Conservation (phyloP, 129 eudicot genomes). For the Logfia minima region DNA sequence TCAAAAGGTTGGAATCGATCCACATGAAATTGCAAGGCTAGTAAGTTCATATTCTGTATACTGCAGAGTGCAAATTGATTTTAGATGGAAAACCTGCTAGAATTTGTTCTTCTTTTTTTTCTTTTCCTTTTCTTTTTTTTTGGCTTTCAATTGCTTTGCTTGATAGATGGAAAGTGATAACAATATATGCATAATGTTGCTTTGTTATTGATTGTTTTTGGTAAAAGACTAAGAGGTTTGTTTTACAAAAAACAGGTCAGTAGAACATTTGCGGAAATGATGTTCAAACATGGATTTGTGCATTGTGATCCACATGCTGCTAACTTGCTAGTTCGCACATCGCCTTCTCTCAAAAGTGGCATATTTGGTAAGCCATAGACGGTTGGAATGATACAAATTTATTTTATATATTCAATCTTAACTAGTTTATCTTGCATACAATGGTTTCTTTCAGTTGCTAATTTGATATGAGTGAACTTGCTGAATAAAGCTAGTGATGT, state of each 20-base stretch:
- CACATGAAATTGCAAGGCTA: no score
- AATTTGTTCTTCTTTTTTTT: no score
- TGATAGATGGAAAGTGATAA: background rate
- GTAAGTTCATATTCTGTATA: no score
- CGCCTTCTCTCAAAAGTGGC: conserved; percentile 52
- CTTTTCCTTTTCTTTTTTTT: no score
- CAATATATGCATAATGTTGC: conserved; percentile 6
- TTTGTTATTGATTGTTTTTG: conserved; percentile 4
- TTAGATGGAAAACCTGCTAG: no score
- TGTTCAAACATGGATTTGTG: conserved; percentile 97
- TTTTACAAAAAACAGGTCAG: conserved; percentile 55
- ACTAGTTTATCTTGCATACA: conserved; percentile 16
- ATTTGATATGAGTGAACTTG: background rate
- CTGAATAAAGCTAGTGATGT: background rate
- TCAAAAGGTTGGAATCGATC: no score
- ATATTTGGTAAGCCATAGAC: conserved; percentile 54
- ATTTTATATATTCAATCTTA: background rate
- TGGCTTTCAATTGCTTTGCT: background rate
- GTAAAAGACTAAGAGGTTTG: background rate
- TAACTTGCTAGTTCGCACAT: conserved; percentile 71
- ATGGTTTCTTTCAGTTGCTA: background rate
- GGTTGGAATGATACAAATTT: background rate
- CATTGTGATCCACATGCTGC: conserved; percentile 99
- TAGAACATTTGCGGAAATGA: conserved; percentile 92
- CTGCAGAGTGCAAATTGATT: no score